A percentile compares a stretch with the other conserved stretches of the same genome.
These are phyloP conservation scores for Neostapfia colusana DNA, from an alignment of 176 grass and related monocot species.

Conservation along the genomic window DNA sequence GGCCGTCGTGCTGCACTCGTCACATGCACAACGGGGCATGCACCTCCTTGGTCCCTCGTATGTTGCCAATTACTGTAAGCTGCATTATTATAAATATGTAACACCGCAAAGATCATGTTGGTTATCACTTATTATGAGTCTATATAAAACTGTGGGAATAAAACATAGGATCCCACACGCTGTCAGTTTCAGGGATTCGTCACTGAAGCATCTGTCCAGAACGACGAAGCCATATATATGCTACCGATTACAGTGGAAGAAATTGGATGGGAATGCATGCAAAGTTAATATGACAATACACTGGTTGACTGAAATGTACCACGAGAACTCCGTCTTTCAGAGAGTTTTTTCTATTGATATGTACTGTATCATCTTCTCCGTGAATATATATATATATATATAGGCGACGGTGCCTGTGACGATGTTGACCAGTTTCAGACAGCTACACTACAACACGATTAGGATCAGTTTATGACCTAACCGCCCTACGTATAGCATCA, in stretches of 20 bases:
- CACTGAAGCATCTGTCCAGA: background rate
- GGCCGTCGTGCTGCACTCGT: conserved; percentile 24
- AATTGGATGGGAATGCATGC: background rate
- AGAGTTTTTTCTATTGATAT: too few relatives aligned
- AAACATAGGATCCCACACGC: background rate
- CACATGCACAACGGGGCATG: conserved; percentile 5
- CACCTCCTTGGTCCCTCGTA: background rate
- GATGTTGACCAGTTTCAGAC: background rate
- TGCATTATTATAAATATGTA: background rate
- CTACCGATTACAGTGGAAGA: background rate
- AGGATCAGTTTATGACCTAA: conserved; percentile 7
- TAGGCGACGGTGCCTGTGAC: background rate
- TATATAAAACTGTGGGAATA: background rate
- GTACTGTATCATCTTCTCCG: too few relatives aligned
- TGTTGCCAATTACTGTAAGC: background rate
- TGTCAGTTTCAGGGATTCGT: background rate
- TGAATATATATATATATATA: too few relatives aligned
- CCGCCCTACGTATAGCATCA: background rate
- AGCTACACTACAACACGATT: conserved; percentile 1
- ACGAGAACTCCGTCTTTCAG: too few relatives aligned
- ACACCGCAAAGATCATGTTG: background rate
- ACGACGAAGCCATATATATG: too few relatives aligned
- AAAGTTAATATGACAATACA: too few relatives aligned
- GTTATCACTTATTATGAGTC: background rate
- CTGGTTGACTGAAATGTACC: too few relatives aligned